phyloP scores from a whole-genome alignment of 2,329 filamentous ascomycete genomes.

The Pezicula neosporulosa region DNA sequence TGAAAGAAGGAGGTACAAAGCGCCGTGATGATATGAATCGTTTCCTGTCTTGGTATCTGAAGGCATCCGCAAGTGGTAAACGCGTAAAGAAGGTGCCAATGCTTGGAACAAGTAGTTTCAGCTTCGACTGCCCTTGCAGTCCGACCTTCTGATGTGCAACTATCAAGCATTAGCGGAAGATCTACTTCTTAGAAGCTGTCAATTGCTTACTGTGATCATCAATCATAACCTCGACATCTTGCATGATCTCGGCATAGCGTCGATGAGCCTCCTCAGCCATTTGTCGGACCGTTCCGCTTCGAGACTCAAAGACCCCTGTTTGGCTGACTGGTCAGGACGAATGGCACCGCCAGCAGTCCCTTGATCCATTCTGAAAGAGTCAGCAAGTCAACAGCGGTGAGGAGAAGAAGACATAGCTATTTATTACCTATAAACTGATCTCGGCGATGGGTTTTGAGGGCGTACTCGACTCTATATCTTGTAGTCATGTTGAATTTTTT shows the following conservation, averaged over 20 bases:
- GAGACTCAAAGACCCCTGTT: constrained; percentile 79
- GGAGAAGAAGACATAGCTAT: neutral
- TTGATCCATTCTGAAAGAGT: constrained; percentile 82
- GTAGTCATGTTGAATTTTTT: constrained; percentile 45
- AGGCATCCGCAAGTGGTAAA: constrained; percentile 82
- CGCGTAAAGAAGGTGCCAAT: constrained; percentile 94
- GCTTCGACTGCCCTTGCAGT: constrained; percentile 73
- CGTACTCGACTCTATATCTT: constrained; percentile 67
- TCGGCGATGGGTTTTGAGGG: constrained; percentile 75
- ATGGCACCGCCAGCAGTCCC: constrained; percentile 87
- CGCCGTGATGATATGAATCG: constrained; percentile 86
- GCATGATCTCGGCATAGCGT: constrained; percentile 92
- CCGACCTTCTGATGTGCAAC: constrained; percentile 67
- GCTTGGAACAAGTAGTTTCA: constrained; percentile 86
- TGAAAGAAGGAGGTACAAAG: constrained; percentile 95
- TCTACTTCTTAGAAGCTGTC: neutral
- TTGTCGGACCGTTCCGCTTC: constrained; percentile 58
- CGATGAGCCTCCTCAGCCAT: constrained; percentile 80
- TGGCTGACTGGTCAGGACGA: constrained; percentile 93
- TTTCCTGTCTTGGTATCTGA: constrained; percentile 82
- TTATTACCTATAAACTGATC: constrained; percentile 74
- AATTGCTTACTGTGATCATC: constrained; percentile 74
- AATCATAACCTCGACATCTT: constrained; percentile 87
- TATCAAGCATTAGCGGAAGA: constrained; percentile 29
- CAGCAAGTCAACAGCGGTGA: neutral